phyloP scores from a whole-genome alignment of 768 basidiomycete genomes.

The Leucocoprinus birnbaumii region DNA sequence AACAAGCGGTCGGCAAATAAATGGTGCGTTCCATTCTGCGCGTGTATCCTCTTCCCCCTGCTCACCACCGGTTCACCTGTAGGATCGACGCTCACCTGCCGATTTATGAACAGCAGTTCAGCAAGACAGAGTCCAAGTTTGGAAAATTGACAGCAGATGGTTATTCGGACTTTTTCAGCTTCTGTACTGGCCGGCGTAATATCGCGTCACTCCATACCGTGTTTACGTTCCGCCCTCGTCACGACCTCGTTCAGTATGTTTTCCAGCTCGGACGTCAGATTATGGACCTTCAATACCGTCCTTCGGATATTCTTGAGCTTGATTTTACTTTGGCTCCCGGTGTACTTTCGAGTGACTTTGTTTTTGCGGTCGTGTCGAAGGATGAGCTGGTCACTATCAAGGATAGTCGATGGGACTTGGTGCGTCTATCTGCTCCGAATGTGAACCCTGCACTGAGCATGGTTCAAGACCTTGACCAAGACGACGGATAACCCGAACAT shows the following conservation, averaged over 20 bases:
- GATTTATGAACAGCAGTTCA: constrained; percentile 72
- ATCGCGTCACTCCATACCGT: constrained; percentile 77
- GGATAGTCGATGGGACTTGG: constrained; percentile 82
- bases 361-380: constrained; percentile 85
- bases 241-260: constrained; percentile 70
- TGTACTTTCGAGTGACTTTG: constrained; percentile 57
- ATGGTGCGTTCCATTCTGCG: constrained; percentile 48
- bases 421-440: constrained; percentile 33
- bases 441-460: constrained; percentile 1
- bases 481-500: constrained; percentile 64
- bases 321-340: constrained; percentile 71
- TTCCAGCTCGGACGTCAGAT: constrained; percentile 62
- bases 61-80: not conserved
- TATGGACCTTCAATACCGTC: constrained; percentile 73
- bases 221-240: constrained; percentile 76
- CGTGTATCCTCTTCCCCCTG: constrained; percentile 14
- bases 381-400: constrained; percentile 69
- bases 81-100: constrained; percentile 63
- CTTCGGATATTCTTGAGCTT: constrained; percentile 67
- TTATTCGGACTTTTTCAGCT: constrained; percentile 77
- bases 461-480: constrained; percentile 76
- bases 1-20: constrained; percentile 61
- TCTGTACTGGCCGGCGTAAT: constrained; percentile 83
- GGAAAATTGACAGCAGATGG: constrained; percentile 63
- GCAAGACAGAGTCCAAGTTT: constrained; percentile 49